Percentiles rank a stretch among this genome's conserved stretches.
phyloP scores from a whole-genome alignment of 2,329 filamentous ascomycete species.

The Catunica adiposa region DNA sequence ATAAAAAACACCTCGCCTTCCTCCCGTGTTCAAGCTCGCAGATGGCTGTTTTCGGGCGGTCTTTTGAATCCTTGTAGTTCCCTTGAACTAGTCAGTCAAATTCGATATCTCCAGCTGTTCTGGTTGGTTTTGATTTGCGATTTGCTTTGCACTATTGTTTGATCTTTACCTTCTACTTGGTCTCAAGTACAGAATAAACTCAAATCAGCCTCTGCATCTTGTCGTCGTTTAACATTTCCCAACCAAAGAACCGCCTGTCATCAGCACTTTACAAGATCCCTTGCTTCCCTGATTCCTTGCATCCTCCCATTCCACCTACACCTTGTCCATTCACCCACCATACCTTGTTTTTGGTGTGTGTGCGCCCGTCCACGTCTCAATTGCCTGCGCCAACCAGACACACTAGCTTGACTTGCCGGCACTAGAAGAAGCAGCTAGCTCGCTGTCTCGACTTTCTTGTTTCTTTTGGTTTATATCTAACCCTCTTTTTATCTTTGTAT shows the following conservation, averaged over 20 bases:
- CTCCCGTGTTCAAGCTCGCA: background rate
- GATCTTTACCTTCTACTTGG: background rate
- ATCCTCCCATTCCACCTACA: too few relatives aligned
- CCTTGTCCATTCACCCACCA: background rate
- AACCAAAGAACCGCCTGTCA: background rate
- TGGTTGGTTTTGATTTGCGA: too few relatives aligned
- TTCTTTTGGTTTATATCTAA: constrained; percentile 29
- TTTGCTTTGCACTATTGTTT: background rate
- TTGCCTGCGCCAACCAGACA: too few relatives aligned
- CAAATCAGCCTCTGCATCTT: background rate
- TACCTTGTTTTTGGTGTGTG: background rate
- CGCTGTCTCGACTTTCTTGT: background rate
- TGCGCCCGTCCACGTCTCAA: too few relatives aligned
- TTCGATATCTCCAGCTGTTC: too few relatives aligned
- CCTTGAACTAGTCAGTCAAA: background rate
- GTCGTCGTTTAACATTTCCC: background rate
- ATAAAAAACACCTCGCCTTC: background rate
- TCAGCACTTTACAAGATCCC: background rate
- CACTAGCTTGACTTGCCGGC: too few relatives aligned
- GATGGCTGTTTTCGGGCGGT: constrained; percentile 2
- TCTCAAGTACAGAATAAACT: background rate
- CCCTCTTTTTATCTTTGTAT: constrained; percentile 31
- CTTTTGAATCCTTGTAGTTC: background rate
- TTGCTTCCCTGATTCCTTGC: background rate
- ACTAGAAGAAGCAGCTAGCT: too few relatives aligned